These are phyloP conservation scores for Candida xiaguanensis DNA, from an alignment of 805 yeast genomes.

Conservation along the genomic window DNA sequence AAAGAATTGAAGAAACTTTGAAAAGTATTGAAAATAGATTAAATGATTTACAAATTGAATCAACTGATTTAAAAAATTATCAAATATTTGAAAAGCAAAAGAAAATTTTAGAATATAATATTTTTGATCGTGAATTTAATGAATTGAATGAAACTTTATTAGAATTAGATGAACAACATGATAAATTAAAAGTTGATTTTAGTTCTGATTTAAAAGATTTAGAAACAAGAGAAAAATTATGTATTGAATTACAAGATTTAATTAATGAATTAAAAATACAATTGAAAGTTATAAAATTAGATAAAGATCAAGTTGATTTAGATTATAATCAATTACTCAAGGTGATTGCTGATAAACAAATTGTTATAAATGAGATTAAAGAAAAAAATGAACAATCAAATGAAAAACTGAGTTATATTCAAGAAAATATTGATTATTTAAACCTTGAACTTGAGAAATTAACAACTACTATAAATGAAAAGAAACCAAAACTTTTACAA, in stretches of 20 bases:
- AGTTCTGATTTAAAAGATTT: slow-evolving; percentile 52
- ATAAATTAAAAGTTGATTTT: slow-evolving; percentile 47
- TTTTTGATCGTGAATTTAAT: slow-evolving; percentile 72
- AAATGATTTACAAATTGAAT: slow-evolving; percentile 76
- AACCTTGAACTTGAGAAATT: slow-evolving; percentile 29
- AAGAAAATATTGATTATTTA: slow-evolving; percentile 18
- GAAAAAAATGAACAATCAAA: slow-evolving; percentile 27
- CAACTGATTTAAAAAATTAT: slow-evolving; percentile 65
- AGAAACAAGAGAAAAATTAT: slow-evolving; percentile 55
- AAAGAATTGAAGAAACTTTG: slow-evolving; percentile 71
- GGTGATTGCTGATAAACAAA: slow-evolving; percentile 46
- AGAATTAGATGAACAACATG: slow-evolving; percentile 55
- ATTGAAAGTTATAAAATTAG: slow-evolving; percentile 52
- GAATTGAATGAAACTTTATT: slow-evolving; percentile 61
- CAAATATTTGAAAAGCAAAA: slow-evolving; percentile 65
- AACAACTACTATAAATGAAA: slow-evolving; percentile 30
- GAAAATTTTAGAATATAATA: slow-evolving; percentile 68
- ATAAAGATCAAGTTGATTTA: slow-evolving; percentile 49
- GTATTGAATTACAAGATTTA: slow-evolving; percentile 41
- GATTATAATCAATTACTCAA: slow-evolving; percentile 49
- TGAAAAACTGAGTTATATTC: slow-evolving; percentile 23
- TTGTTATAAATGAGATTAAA: slow-evolving; percentile 42
- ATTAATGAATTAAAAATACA: slow-evolving; percentile 46
- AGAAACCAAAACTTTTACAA: slow-evolving; percentile 39
- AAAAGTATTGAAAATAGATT: slow-evolving; percentile 66